phyloP scores from a whole-genome alignment of 169 alveolate genomes.

The Babesia bigemina region DNA sequence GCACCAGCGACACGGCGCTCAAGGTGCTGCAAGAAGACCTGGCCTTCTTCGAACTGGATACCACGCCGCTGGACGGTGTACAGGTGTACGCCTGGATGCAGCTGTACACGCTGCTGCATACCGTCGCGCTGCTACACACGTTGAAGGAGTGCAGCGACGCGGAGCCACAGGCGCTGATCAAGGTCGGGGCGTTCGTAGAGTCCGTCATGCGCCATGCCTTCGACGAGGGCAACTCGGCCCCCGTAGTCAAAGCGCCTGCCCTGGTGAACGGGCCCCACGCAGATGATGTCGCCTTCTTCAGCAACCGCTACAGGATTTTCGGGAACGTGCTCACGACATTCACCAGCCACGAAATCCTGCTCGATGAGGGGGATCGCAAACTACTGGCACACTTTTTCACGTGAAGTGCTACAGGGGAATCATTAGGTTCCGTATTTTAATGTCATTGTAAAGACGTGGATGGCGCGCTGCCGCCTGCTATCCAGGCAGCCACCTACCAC shows the following conservation, averaged over 20 bases:
- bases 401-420: neutral
- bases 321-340: slow-evolving; percentile 26
- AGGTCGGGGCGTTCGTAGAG: neutral
- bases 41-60: neutral
- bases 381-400: neutral
- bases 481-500: slow-evolving; percentile 20
- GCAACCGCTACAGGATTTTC: slow-evolving; percentile 16
- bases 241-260: neutral
- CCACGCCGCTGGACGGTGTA: slow-evolving; percentile 3
- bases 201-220: neutral
- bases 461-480: neutral
- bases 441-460: neutral
- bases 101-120: slow-evolving; percentile 14
- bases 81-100: slow-evolving; percentile 30
- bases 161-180: neutral
- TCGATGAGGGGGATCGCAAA: neutral
- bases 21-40: neutral
- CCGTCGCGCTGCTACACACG: slow-evolving; percentile 2
- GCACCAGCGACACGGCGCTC: neutral
- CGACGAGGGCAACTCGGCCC: neutral
- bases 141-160: neutral
- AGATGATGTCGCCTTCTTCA: neutral
- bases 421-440: neutral
- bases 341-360: slow-evolving; percentile 1
- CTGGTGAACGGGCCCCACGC: neutral